Percentiles rank a stretch among this genome's conserved stretches.
Conservation (phyloP, 2,329 filamentous ascomycete genomes). For the Leptosphaerulina australis region DNA sequence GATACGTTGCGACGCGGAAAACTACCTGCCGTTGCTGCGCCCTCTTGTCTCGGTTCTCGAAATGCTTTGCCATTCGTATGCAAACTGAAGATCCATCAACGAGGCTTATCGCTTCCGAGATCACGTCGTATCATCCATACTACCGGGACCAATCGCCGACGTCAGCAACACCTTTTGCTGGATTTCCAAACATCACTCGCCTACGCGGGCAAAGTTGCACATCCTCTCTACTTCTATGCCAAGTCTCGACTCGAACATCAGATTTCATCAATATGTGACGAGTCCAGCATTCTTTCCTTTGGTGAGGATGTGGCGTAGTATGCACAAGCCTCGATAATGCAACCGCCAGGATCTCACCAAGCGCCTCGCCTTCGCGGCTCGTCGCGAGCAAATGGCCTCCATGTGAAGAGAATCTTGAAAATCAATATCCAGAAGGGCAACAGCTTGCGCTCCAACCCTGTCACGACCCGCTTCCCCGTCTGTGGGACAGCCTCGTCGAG, state of each 20-base stretch:
- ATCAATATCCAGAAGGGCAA: neutral
- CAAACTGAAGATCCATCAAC: conserved; percentile 7
- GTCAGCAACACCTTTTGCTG: conserved; percentile 3
- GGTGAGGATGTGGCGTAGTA: conserved; percentile 10
- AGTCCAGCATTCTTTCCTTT: neutral
- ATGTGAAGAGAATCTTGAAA: neutral
- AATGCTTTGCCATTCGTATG: neutral
- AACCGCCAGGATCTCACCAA: conserved; percentile 16
- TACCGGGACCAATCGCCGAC: conserved; percentile 28
- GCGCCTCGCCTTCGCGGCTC: conserved; percentile 13
- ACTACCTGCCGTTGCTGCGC: neutral
- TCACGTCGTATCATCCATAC: conserved; percentile 29
- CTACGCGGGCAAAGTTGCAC: neutral
- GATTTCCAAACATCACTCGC: conserved; percentile 7
- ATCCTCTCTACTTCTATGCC: neutral
- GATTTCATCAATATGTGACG: conserved; percentile 2
- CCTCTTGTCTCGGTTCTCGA: neutral
- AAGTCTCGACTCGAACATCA: neutral
- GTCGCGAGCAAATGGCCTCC: conserved; percentile 20
- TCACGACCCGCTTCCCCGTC: conserved; percentile 23
- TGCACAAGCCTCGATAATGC: conserved; percentile 16
- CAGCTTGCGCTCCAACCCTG: neutral
- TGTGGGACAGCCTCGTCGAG: conserved; percentile 28
- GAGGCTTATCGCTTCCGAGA: conserved; percentile 20
- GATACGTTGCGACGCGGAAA: neutral